These are phyloP conservation scores for Cercospora zeae-maydis DNA, from an alignment of 2,329 filamentous ascomycete species.

Conservation along the genomic window DNA sequence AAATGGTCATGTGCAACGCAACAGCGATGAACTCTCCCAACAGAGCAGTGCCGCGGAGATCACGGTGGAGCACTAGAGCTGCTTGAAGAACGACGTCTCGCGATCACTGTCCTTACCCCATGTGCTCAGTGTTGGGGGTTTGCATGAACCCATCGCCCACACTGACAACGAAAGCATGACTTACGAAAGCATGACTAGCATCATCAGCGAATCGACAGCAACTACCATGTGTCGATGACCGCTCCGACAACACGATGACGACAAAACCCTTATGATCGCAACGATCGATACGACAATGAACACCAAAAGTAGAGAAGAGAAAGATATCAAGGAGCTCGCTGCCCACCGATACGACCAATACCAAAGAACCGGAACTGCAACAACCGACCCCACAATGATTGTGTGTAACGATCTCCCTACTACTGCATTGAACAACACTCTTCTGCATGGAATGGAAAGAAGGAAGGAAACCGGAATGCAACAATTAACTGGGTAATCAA, in stretches of 20 bases:
- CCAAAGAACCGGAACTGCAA: neutral
- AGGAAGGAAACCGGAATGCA: neutral
- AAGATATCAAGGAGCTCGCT: slow-evolving; percentile 20
- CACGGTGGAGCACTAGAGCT: slow-evolving; percentile 56
- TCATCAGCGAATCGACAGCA: slow-evolving; percentile 20
- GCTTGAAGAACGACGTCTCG: neutral
- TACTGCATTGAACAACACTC: neutral
- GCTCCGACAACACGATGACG: slow-evolving; percentile 18
- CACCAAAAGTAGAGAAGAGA: slow-evolving; percentile 23
- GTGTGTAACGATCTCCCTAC: neutral
- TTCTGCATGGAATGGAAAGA: neutral
- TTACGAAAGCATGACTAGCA: slow-evolving; percentile 24
- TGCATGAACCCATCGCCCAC: neutral
- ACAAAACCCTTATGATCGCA: slow-evolving; percentile 21
- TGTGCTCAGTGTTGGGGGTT: slow-evolving; percentile 1
- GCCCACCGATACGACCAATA: slow-evolving; percentile 17
- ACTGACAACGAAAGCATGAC: slow-evolving; percentile 18
- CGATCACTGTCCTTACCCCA: slow-evolving; percentile 10
- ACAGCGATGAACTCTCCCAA: slow-evolving; percentile 61
- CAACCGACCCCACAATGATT: neutral
- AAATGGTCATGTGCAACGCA: slow-evolving; percentile 60
- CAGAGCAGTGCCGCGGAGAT: slow-evolving; percentile 58
- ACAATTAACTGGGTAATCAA: neutral
- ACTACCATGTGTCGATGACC: slow-evolving; percentile 12
- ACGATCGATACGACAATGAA: slow-evolving; percentile 24